Conservation (phyloP, 2,329 filamentous ascomycete genomes). For the Microsporum ferrugineum region DNA sequence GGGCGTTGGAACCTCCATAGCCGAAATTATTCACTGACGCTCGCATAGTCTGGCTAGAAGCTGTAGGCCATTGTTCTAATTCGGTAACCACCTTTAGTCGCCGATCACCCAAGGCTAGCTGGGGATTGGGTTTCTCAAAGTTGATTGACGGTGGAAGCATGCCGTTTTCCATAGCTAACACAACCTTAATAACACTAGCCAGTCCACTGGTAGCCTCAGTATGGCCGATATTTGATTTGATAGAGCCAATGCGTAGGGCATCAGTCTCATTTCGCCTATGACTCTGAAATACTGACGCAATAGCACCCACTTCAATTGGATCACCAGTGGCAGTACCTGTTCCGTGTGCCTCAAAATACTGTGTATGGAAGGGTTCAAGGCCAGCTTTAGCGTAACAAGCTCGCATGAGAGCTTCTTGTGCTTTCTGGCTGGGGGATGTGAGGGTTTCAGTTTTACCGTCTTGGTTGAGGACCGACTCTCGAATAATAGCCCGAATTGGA, state of each 20-base stretch:
- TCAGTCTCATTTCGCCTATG: neutral
- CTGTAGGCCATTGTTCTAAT: constrained; percentile 17
- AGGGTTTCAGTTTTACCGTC: constrained; percentile 19
- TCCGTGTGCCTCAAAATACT: constrained; percentile 23
- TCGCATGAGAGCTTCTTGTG: constrained; percentile 18
- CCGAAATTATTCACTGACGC: constrained; percentile 27
- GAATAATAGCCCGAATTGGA: constrained; percentile 24
- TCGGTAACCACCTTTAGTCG: constrained; percentile 14
- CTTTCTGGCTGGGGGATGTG: constrained; percentile 15
- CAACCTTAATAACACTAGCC: constrained; percentile 19
- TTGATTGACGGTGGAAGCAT: constrained; percentile 21
- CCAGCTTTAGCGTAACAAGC: constrained; percentile 18
- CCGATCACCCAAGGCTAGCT: constrained; percentile 12
- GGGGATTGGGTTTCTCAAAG: constrained; percentile 21
- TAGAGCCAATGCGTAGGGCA: constrained; percentile 17
- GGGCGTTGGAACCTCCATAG: constrained; percentile 22
- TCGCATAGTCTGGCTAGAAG: constrained; percentile 17
- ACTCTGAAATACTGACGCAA: neutral
- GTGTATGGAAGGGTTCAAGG: constrained; percentile 7
- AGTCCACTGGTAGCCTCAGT: constrained; percentile 19
- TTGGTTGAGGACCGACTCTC: constrained; percentile 17
- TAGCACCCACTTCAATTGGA: constrained; percentile 20
- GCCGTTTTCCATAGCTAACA: constrained; percentile 19
- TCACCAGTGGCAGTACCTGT: constrained; percentile 31
- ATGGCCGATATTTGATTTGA: constrained; percentile 23